Conservation (phyloP, 805 yeast species). For the Ogataea minuta region DNA sequence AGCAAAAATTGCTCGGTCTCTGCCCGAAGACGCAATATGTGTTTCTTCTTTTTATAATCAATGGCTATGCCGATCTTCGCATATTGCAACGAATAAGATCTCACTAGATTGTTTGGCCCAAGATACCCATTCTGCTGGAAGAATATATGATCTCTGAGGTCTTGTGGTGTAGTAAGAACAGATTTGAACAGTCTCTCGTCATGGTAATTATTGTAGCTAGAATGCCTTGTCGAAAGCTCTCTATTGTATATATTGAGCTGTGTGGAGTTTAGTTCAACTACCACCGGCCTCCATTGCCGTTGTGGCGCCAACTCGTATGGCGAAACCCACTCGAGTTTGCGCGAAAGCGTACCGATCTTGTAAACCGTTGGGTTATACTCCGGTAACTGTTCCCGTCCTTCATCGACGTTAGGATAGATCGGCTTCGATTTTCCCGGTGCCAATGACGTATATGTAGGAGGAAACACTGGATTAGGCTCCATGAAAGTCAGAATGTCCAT, state of each 20-base stretch:
- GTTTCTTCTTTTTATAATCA: slow-evolving; percentile 71
- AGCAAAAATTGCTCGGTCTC: slow-evolving; percentile 82
- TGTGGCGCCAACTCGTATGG: slow-evolving; percentile 70
- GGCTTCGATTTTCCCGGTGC: slow-evolving; percentile 39
- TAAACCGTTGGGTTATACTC: slow-evolving; percentile 63
- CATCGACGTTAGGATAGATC: slow-evolving; percentile 28
- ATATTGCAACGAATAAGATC: slow-evolving; percentile 78
- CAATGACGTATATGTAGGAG: slow-evolving; percentile 37
- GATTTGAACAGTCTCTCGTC: slow-evolving; percentile 26
- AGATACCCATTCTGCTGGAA: slow-evolving; percentile 28
- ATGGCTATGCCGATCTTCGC: slow-evolving; percentile 82
- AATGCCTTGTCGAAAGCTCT: slow-evolving; percentile 21
- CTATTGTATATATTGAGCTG: slow-evolving; percentile 68
- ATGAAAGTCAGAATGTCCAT: slow-evolving; percentile 15
- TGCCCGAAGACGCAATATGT: slow-evolving; percentile 70
- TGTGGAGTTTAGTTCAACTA: slow-evolving; percentile 81
- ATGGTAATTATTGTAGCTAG: too few relatives aligned
- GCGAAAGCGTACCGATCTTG: slow-evolving; percentile 51
- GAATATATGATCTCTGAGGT: slow-evolving; percentile 25
- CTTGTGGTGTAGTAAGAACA: slow-evolving; percentile 28
- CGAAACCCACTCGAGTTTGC: slow-evolving; percentile 73
- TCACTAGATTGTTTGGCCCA: slow-evolving; percentile 40
- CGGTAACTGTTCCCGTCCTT: slow-evolving; percentile 53
- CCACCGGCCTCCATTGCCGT: slow-evolving; percentile 67
- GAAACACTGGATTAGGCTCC: slow-evolving; percentile 40